Evolutionary conservation across 2,329 filamentous ascomycete species (phyloP), one percentile per base, ranked within the genome.

Genomic region (Botrytis fragariae): DNA sequence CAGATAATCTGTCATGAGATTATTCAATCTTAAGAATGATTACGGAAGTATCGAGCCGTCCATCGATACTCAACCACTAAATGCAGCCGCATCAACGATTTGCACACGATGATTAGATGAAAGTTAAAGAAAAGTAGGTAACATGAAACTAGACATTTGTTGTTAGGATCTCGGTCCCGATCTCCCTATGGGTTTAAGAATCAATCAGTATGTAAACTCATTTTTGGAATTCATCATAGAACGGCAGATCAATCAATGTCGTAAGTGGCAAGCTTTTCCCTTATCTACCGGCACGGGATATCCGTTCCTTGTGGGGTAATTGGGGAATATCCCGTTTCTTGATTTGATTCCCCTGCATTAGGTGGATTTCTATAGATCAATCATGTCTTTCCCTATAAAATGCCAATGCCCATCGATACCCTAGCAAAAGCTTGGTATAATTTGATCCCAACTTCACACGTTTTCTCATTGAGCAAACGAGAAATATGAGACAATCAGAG

Each of bases 301-400:
- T 48, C 62, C 62, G 62, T 45, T 44, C 29, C n/a, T 35, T 62
- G 62, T 63, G 42, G 62, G 42, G 42, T 14, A 42, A 25, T 6
- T 25, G 35, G 22, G 22, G 35, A n/a, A n/a, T 62, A 18, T 35
- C n/a, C 20, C 12, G 14, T 35, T 48, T 35, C 35, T 57, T 42
- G 65, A 29, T 68, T 68, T 3, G 22, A n/a, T 16, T 57, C 16
- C 48, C 48, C 48, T 42, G 48, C 48, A 57, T 57, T 67, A 20
- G 63, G 32, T 42, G 48, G 35, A 57, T 39, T 67, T 22, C 32
- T 37, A 42, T 9, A 14, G 35, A 20, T 32, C 22, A 39, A 32
- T 69, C 10, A 25, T 69, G 20, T 42, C n/a, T 42, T 69, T 61
- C 29, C 39, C 42, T 69, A 69, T 69, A 69, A 69, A 60, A 9